phyloP scores from a whole-genome alignment of 1,284 basidiomycete genomes.

The Gomphus bonarii region DNA sequence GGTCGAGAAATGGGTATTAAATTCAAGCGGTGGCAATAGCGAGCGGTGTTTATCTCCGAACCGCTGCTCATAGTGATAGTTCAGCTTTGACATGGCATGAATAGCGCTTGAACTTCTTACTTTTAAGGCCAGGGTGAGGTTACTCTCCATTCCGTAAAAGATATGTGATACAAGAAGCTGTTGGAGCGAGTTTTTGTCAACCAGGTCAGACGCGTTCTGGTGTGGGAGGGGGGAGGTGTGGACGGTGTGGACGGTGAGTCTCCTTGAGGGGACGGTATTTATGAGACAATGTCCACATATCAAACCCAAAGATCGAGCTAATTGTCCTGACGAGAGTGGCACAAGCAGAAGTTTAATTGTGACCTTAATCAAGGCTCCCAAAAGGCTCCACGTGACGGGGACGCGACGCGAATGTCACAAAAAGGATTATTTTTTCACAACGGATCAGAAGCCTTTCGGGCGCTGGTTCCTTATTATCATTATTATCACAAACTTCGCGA shows the following conservation, averaged over 20 bases:
- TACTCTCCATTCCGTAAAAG: neutral
- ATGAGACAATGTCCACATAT: neutral
- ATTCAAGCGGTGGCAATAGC: neutral
- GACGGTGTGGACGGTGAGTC: no score
- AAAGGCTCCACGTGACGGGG: neutral
- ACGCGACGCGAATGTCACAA: neutral
- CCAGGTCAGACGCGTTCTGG: neutral
- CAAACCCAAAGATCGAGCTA: neutral
- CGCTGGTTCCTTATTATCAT: neutral
- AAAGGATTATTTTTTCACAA: neutral
- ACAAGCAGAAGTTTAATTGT: neutral
- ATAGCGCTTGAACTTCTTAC: neutral
- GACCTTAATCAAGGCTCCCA: neutral
- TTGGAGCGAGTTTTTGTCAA: no score
- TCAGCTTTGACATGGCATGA: neutral
- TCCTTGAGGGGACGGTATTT: neutral
- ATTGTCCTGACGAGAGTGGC: neutral
- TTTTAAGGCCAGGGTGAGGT: neutral
- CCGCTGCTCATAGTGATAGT: neutral
- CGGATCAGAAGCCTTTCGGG: neutral
- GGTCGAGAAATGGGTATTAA: neutral
- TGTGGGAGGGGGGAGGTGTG: neutral
- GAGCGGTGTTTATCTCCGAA: neutral
- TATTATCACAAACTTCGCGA: neutral
- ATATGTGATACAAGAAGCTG: neutral